These are phyloP conservation scores for Populus alba DNA, from an alignment of 345 rosid species.

Conservation along the genomic window DNA sequence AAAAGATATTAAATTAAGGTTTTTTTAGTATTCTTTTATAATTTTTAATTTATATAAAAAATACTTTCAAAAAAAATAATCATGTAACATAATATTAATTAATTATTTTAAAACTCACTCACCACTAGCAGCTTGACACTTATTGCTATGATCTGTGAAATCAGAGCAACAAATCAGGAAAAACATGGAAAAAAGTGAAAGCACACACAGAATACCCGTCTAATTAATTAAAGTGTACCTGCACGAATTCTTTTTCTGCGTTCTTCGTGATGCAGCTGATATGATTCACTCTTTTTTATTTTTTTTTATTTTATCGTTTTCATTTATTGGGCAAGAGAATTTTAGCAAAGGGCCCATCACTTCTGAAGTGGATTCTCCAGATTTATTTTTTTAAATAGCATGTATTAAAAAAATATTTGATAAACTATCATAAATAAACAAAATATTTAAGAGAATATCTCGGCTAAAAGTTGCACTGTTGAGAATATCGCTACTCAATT, in stretches of 20 bases:
- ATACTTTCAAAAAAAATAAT: too few relatives aligned
- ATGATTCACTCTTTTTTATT: not conserved
- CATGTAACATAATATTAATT: too few relatives aligned
- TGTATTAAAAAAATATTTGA: too few relatives aligned
- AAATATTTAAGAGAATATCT: too few relatives aligned
- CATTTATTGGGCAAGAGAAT: not conserved
- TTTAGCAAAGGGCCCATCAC: not conserved
- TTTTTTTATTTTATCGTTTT: not conserved
- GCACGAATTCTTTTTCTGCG: not conserved
- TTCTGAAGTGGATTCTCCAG: slow-evolving; percentile 29
- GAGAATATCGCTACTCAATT: too few relatives aligned
- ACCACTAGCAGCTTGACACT: not conserved
- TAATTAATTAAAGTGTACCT: too few relatives aligned
- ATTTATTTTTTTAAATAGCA: slow-evolving; percentile 24
- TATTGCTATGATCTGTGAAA: not conserved
- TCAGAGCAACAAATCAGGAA: not conserved
- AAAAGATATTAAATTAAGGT: too few relatives aligned
- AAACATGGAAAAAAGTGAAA: not conserved
- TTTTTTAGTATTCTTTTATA: too few relatives aligned
- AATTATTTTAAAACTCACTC: too few relatives aligned
- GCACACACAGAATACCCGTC: not conserved
- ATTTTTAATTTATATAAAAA: too few relatives aligned
- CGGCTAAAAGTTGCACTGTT: too few relatives aligned
- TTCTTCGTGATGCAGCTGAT: not conserved
- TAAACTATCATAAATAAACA: too few relatives aligned